A percentile compares a stretch with the other conserved stretches of the same genome.
Conservation (phyloP, 306 rosid species). For the Lupinus albus region DNA sequence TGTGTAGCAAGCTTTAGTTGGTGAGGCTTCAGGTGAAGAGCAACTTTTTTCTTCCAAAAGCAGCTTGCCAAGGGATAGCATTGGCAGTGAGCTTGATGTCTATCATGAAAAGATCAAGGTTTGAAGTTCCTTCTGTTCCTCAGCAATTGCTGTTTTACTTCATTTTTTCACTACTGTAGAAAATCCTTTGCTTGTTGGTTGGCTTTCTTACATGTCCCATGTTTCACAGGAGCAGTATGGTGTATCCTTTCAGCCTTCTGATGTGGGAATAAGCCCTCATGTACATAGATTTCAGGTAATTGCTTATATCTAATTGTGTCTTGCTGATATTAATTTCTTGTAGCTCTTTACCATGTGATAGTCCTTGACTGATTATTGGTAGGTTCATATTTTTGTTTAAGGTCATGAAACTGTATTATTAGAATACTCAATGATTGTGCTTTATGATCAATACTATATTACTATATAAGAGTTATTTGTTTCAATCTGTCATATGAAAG, state of each 20-base stretch:
- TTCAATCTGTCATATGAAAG: no score
- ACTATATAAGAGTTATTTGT: no score
- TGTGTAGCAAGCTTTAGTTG: constrained; percentile 91
- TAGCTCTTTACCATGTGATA: constrained; percentile 1
- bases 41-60: constrained; percentile 81
- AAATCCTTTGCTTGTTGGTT: constrained; percentile 33
- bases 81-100: constrained; percentile 63
- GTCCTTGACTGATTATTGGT: constrained; percentile 23
- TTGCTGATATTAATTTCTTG: no score
- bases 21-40: constrained; percentile 82
- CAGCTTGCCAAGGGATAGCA: constrained; percentile 56
- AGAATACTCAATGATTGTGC: constrained; percentile 18
- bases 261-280: constrained; percentile 57
- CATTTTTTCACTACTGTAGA: constrained; percentile 19
- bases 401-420: constrained; percentile 30
- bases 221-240: constrained; percentile 69
- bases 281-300: constrained; percentile 79
- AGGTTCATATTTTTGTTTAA: constrained; percentile 25
- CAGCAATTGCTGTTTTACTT: constrained; percentile 1
- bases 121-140: constrained; percentile 22
- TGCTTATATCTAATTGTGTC: constrained; percentile 26
- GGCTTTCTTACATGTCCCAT: constrained; percentile 30
- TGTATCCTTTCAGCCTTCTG: constrained; percentile 50
- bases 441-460: constrained; percentile 16
- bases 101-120: constrained; percentile 81